Conservation (phyloP, 1,284 basidiomycete species). For the Melampsora americana region DNA sequence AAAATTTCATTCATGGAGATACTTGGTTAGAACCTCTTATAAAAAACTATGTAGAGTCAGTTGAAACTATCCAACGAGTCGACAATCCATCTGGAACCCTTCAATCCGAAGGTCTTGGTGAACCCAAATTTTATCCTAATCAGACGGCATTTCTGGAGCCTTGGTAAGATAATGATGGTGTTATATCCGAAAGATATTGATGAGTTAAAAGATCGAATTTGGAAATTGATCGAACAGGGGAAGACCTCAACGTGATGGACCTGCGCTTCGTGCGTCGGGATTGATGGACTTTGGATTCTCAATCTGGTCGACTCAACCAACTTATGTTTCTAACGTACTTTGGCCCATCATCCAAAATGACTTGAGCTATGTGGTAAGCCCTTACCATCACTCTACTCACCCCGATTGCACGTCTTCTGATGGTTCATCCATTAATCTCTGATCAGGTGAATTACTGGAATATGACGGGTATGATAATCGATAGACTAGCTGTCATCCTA, state of each 20-base stretch:
- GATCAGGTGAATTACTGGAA: background rate
- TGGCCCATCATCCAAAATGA: background rate
- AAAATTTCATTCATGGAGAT: background rate
- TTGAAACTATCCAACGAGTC: background rate
- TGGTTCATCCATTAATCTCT: background rate
- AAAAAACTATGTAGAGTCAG: background rate
- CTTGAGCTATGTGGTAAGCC: background rate
- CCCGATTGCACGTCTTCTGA: background rate
- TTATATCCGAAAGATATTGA: too few relatives aligned
- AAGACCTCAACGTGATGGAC: conserved; percentile 72
- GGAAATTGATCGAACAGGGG: too few relatives aligned
- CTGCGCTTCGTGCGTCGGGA: conserved; percentile 67
- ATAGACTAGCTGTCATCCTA: too few relatives aligned
- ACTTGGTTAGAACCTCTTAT: conserved; percentile 4
- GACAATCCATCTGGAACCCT: background rate
- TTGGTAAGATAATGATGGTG: background rate
- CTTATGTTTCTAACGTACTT: background rate
- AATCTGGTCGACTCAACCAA: background rate
- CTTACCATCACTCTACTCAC: background rate
- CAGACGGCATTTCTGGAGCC: background rate
- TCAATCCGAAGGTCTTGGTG: background rate
- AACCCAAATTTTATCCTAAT: background rate
- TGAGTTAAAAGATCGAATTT: too few relatives aligned
- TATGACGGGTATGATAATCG: background rate
- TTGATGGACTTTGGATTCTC: conserved; percentile 63